A percentile compares a stretch with the other conserved stretches of the same genome.
phyloP scores from a whole-genome alignment of 257 asterid genomes.

The Agastache rugosa region DNA sequence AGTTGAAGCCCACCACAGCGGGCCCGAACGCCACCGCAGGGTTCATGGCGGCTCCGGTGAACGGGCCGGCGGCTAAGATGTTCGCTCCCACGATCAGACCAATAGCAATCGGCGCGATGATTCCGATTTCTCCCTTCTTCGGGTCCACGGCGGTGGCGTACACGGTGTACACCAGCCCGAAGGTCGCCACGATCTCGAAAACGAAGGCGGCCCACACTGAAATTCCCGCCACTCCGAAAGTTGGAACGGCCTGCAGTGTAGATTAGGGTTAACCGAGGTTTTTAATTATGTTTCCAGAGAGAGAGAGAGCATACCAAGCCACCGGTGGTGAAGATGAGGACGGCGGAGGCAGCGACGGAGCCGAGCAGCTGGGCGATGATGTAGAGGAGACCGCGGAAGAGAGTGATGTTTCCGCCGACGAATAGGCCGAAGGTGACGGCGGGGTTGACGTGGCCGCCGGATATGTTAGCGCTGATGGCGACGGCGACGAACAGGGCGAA shows the following conservation, averaged over 20 bases:
- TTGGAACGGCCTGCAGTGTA: constrained; percentile 35
- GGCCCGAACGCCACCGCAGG: constrained; percentile 63
- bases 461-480: constrained; percentile 58
- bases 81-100: constrained; percentile 65
- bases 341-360: constrained; percentile 50
- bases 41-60: constrained; percentile 69
- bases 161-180: constrained; percentile 63
- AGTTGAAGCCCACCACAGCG: constrained; percentile 44
- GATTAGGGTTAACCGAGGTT: background rate
- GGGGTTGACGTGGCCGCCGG: constrained; percentile 79
- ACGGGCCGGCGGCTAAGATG: constrained; percentile 60
- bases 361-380: constrained; percentile 67
- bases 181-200: constrained; percentile 59
- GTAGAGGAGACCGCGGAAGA: constrained; percentile 59
- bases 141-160: constrained; percentile 71
- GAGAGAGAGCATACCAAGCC: constrained; percentile 42
- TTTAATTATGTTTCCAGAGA: background rate
- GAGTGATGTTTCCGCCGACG: constrained; percentile 62
- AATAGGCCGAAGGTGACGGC: constrained; percentile 67
- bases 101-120: constrained; percentile 57
- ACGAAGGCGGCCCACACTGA: constrained; percentile 50
- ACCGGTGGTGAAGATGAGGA: constrained; percentile 54
- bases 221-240: constrained; percentile 37
- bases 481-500: constrained; percentile 64
- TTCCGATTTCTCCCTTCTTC: constrained; percentile 60